These are phyloP conservation scores for Zelopaecilomyces penicillatus DNA, from an alignment of 2,329 filamentous ascomycete genomes.

Conservation along the genomic window DNA sequence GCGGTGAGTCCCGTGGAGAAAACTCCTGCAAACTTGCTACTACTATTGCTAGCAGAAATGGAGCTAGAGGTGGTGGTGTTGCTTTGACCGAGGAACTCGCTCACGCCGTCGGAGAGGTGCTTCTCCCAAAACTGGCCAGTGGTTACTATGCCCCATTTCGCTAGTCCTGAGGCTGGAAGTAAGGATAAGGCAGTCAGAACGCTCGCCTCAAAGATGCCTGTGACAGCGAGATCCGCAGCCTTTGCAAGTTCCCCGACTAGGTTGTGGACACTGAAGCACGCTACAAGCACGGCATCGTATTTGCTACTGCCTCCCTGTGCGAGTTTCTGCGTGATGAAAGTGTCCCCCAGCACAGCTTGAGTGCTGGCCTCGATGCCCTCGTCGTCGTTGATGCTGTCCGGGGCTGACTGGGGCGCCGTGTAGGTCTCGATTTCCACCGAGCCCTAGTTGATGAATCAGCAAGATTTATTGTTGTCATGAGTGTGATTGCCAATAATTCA, in stretches of 20 bases:
- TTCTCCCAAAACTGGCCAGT: slow-evolving; percentile 79
- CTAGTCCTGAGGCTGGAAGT: slow-evolving; percentile 15
- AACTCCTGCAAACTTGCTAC: slow-evolving; percentile 62
- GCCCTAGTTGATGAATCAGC: slow-evolving; percentile 19
- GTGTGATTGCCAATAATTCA: too few relatives aligned
- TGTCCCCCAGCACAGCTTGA: slow-evolving; percentile 48
- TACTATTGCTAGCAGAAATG: neutral
- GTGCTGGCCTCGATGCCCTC: slow-evolving; percentile 58
- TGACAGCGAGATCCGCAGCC: slow-evolving; percentile 20
- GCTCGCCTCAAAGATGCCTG: slow-evolving; percentile 82
- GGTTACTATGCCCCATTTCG: slow-evolving; percentile 77
- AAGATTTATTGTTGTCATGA: neutral
- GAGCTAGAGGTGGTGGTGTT: neutral
- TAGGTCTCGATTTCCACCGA: slow-evolving; percentile 49
- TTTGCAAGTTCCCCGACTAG: slow-evolving; percentile 54
- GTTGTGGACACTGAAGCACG: slow-evolving; percentile 81
- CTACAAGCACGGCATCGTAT: slow-evolving; percentile 74
- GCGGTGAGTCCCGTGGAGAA: slow-evolving; percentile 75
- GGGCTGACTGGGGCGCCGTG: slow-evolving; percentile 54
- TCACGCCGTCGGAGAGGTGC: slow-evolving; percentile 59
- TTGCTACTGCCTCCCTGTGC: slow-evolving; percentile 21
- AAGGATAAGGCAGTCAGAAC: slow-evolving; percentile 55
- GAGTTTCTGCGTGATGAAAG: slow-evolving; percentile 30
- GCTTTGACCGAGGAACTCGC: slow-evolving; percentile 48
- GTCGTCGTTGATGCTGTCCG: slow-evolving; percentile 71